Evolutionary conservation across 352 stramenopile species (phyloP).

Genomic region (Phytopythium cucurbitacearum): DNA sequence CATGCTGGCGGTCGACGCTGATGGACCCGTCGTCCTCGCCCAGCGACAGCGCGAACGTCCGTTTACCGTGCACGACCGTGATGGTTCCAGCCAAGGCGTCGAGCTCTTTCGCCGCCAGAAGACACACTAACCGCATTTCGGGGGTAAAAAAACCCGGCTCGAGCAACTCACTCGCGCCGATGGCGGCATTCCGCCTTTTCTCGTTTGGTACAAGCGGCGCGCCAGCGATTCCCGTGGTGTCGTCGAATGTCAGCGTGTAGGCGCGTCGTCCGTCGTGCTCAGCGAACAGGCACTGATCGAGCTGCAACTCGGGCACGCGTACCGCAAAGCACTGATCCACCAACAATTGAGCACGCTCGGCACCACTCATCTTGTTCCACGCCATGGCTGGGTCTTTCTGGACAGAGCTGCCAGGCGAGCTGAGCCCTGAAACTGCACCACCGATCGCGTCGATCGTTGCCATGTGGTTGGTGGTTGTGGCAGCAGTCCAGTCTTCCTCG

Average conservation of each 20-base stretch:
- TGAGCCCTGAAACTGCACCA: too few relatives aligned
- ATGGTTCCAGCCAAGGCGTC: slow-evolving; percentile 30
- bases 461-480: slow-evolving; percentile 6
- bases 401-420: too few relatives aligned
- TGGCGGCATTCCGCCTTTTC: slow-evolving; percentile 20
- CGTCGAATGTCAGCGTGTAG: slow-evolving; percentile 49
- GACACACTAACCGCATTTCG: slow-evolving; percentile 43
- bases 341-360: slow-evolving; percentile 28
- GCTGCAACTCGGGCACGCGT: slow-evolving; percentile 23
- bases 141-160: slow-evolving; percentile 7
- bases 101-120: slow-evolving; percentile 46
- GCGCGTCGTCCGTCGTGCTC: slow-evolving; percentile 30
- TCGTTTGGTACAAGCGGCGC: slow-evolving; percentile 23
- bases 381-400: too few relatives aligned
- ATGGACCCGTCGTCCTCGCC: slow-evolving; percentile 12
- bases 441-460: neutral
- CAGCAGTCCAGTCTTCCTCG: slow-evolving; percentile 32
- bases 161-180: slow-evolving; percentile 25
- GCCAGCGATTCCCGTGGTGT: slow-evolving; percentile 22
- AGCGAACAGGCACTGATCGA: slow-evolving; percentile 38
- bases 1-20: slow-evolving; percentile 19
- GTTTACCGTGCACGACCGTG: slow-evolving; percentile 27
- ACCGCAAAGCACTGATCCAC: slow-evolving; percentile 66
- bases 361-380: too few relatives aligned
- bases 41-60: slow-evolving; percentile 16